Evolutionary conservation across 2,329 filamentous ascomycete genomes (phyloP).

Genomic region (Penicillium hordei): DNA sequence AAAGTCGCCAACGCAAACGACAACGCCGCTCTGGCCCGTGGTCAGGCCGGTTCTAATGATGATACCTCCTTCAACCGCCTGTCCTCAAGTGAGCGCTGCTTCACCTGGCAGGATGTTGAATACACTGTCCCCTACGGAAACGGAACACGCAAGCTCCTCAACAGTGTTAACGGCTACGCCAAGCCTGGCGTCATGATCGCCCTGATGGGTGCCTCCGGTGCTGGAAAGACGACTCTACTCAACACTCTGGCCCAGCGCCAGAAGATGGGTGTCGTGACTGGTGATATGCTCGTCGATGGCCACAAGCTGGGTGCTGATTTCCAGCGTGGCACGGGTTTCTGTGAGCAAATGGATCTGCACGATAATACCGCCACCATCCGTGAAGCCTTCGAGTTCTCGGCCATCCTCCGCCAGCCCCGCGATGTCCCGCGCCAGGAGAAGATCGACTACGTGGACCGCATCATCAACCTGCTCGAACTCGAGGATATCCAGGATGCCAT

Average conservation of each 20-base stretch:
- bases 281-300: constrained; percentile 72
- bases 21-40: constrained; percentile 32
- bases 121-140: constrained; percentile 72
- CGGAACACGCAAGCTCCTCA: constrained; percentile 61
- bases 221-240: constrained; percentile 79
- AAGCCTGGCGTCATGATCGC: constrained; percentile 80
- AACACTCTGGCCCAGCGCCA: constrained; percentile 76
- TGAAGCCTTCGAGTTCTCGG: constrained; percentile 69
- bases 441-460: constrained; percentile 64
- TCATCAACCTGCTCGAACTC: constrained; percentile 65
- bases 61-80: constrained; percentile 44
- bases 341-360: constrained; percentile 71
- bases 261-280: constrained; percentile 62
- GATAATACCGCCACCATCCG: constrained; percentile 66
- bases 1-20: constrained; percentile 43
- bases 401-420: constrained; percentile 61
- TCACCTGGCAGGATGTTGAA: constrained; percentile 69
- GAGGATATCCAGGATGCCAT: constrained; percentile 67
- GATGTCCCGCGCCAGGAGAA: constrained; percentile 59
- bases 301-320: constrained; percentile 61
- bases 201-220: constrained; percentile 76
- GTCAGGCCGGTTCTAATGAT: constrained; percentile 28
- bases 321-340: constrained; percentile 69
- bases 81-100: constrained; percentile 61
- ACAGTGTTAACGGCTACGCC: constrained; percentile 71